These are phyloP conservation scores for Capronia epimyces DNA, from an alignment of 2,329 filamentous ascomycete genomes.

Conservation along the genomic window DNA sequence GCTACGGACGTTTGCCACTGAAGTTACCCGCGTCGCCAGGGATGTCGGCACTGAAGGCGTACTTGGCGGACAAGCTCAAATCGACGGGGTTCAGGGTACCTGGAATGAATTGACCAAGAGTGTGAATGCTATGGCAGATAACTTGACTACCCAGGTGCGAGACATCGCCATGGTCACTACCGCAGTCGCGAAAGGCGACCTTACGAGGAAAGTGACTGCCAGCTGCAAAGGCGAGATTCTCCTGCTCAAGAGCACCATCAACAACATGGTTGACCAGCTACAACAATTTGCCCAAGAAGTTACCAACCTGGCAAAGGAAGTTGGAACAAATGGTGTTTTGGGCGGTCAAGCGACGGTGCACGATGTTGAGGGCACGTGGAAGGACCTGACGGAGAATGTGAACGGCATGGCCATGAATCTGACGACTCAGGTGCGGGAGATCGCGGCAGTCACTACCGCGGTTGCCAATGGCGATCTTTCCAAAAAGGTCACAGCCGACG, in stretches of 20 bases:
- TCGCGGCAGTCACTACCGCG: conserved; percentile 91
- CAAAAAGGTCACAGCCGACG: conserved; percentile 92
- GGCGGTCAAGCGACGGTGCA: conserved; percentile 94
- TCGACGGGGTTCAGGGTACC: conserved; percentile 79
- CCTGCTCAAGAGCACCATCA: conserved; percentile 96
- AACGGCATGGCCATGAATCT: conserved; percentile 99
- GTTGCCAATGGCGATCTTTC: conserved; percentile 91
- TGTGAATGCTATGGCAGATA: conserved; percentile 83
- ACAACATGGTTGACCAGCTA: conserved; percentile 97
- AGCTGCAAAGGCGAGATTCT: conserved; percentile 87
- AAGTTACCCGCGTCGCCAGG: conserved; percentile 75
- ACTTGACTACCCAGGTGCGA: conserved; percentile 80
- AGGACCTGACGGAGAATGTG: conserved; percentile 88
- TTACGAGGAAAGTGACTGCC: conserved; percentile 94
- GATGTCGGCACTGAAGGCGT: conserved; percentile 82
- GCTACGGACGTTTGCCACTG: conserved; percentile 73
- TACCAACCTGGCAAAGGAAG: conserved; percentile 90
- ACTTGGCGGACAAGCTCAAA: conserved; percentile 74
- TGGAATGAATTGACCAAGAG: conserved; percentile 84
- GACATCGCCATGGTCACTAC: conserved; percentile 81
- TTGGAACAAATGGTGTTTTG: conserved; percentile 89
- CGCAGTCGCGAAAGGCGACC: conserved; percentile 71
- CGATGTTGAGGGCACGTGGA: conserved; percentile 95
- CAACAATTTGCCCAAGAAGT: conserved; percentile 96
- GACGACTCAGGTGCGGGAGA: conserved; percentile 95